A percentile compares a stretch with the other conserved stretches of the same genome.
Conservation (phyloP, 2,329 filamentous ascomycete genomes). For the Mycosphaerella arachidis region DNA sequence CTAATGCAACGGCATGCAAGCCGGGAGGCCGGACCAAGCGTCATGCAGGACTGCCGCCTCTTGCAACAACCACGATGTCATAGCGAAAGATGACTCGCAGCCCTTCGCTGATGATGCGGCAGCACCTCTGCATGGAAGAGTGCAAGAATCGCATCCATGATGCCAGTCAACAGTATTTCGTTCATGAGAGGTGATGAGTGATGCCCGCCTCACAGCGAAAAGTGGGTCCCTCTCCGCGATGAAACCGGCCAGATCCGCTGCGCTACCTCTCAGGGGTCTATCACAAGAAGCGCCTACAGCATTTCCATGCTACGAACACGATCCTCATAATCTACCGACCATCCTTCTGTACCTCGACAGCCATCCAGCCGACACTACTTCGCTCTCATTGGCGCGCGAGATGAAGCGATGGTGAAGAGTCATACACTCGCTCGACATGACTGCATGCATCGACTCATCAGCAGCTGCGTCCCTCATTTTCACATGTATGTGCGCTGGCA, state of each 20-base stretch:
- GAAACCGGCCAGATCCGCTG: neutral
- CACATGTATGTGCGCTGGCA: neutral
- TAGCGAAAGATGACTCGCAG: neutral
- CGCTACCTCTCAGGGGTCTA: neutral
- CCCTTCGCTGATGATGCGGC: neutral
- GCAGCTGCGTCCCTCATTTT: neutral
- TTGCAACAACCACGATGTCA: neutral
- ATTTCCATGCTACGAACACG: neutral
- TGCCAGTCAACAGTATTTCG: neutral
- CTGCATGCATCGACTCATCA: neutral
- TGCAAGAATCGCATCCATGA: neutral
- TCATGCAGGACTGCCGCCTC: neutral
- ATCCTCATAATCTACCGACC: neutral
- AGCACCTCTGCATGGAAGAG: neutral
- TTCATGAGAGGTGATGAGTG: neutral
- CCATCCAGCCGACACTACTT: neutral
- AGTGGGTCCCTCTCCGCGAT: neutral
- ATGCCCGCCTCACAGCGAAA: neutral
- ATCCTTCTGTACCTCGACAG: neutral
- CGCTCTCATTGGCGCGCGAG: neutral
- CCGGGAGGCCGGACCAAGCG: neutral
- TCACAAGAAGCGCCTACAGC: neutral
- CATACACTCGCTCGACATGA: slow-evolving; percentile 8
- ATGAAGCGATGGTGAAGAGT: neutral
- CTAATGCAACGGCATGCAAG: neutral